These are phyloP conservation scores for Bothriochloa decipiens DNA, from an alignment of 176 grass and related monocot genomes.

Conservation along the genomic window DNA sequence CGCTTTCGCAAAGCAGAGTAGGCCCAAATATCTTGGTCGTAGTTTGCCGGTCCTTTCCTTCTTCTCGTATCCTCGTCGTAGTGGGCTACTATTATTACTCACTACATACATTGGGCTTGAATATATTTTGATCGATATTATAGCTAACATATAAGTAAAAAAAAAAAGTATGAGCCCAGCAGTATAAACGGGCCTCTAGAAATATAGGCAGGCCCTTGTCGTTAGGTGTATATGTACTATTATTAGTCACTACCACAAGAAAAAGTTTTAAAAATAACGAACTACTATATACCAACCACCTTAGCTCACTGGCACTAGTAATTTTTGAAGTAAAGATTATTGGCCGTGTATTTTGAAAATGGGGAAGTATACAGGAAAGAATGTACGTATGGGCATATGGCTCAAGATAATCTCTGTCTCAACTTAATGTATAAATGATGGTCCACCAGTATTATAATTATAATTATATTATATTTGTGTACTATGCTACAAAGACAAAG, in stretches of 20 bases:
- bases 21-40: no score
- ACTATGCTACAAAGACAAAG: background rate
- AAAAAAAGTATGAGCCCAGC: background rate
- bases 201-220: background rate
- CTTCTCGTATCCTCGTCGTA: no score
- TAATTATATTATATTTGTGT: background rate
- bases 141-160: background rate
- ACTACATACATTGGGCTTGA: background rate
- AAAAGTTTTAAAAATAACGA: no score
- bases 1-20: constrained; percentile 45
- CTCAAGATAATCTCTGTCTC: no score
- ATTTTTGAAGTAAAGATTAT: background rate
- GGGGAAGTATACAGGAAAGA: background rate
- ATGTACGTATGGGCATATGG: no score
- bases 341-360: background rate
- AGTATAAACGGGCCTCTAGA: background rate
- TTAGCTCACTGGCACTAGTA: background rate
- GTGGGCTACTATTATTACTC: no score
- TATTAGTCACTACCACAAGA: no score
- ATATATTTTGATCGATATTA: background rate
- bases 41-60: no score
- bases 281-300: background rate
- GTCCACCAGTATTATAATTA: background rate
- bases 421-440: background rate
- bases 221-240: no score